Conservation (phyloP, 148 eudicot genomes). For the Suaeda aralocaspica region DNA sequence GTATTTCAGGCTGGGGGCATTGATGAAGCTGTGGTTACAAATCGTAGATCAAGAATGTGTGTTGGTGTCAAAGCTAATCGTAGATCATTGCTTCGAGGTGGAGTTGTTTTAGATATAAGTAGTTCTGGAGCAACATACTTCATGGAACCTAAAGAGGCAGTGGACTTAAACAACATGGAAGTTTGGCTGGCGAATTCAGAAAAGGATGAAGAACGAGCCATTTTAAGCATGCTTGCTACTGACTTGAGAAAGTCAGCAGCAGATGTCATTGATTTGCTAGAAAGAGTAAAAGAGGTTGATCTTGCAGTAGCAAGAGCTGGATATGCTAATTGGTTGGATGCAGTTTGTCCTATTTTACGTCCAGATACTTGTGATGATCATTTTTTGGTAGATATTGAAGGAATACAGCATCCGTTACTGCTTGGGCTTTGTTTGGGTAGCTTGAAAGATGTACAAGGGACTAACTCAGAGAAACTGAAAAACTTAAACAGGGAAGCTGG, state of each 20-base stretch:
- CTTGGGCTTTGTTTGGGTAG: constrained; percentile 51
- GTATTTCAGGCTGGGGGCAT: constrained; percentile 85
- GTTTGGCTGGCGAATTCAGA: constrained; percentile 73
- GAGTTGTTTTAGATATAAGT: constrained; percentile 67
- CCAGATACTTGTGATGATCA: constrained; percentile 22
- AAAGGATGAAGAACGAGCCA: constrained; percentile 71
- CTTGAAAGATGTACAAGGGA: constrained; percentile 21
- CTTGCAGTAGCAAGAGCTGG: constrained; percentile 90
- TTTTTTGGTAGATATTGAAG: constrained; percentile 57
- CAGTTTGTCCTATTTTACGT: constrained; percentile 57
- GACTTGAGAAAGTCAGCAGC: constrained; percentile 53
- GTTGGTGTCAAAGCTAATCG: constrained; percentile 74
- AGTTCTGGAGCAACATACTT: constrained; percentile 89
- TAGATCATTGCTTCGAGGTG: constrained; percentile 64
- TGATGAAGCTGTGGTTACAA: constrained; percentile 73
- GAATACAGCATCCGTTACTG: constrained; percentile 75
- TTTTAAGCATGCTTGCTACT: constrained; percentile 73
- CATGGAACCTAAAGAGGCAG: constrained; percentile 93
- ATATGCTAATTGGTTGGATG: constrained; percentile 76
- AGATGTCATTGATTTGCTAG: constrained; percentile 51
- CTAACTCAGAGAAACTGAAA: constrained; percentile 25
- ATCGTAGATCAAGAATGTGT: constrained; percentile 94
- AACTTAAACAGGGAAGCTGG: constrained; percentile 30
- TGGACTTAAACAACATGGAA: constrained; percentile 85
- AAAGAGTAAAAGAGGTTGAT: constrained; percentile 63